Percentiles rank a stretch among this genome's conserved stretches.
phyloP scores from a whole-genome alignment of 352 stramenopile genomes.

The Phytophthora capsici region DNA sequence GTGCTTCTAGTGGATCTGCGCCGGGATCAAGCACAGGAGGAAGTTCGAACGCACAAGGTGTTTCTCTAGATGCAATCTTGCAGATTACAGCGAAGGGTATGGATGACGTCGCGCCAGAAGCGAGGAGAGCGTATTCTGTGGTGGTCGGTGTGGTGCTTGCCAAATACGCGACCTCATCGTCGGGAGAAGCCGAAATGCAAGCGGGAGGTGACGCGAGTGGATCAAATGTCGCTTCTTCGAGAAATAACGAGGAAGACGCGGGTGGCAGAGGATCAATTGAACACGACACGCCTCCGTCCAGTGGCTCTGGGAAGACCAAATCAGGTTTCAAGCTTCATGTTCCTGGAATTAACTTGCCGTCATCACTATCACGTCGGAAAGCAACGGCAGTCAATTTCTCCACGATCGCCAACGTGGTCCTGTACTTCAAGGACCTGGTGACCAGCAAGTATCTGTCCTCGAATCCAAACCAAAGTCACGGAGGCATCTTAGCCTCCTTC shows the following conservation, averaged over 20 bases:
- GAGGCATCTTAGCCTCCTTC: slow-evolving; percentile 74
- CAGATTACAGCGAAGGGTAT: slow-evolving; percentile 77
- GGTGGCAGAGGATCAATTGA: slow-evolving; percentile 34
- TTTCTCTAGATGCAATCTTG: slow-evolving; percentile 77
- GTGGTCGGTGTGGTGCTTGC: slow-evolving; percentile 81
- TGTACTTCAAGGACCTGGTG: slow-evolving; percentile 84
- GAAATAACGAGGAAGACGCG: slow-evolving; percentile 40
- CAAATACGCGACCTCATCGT: slow-evolving; percentile 66
- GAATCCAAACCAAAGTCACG: slow-evolving; percentile 60
- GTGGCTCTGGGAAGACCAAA: slow-evolving; percentile 53
- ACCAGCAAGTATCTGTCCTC: slow-evolving; percentile 63
- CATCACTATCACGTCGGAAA: slow-evolving; percentile 65
- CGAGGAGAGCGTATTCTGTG: slow-evolving; percentile 62
- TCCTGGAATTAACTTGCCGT: slow-evolving; percentile 59
- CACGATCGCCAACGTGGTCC: slow-evolving; percentile 73
- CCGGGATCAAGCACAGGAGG: slow-evolving; percentile 20
- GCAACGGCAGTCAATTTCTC: slow-evolving; percentile 68
- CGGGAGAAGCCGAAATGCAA: slow-evolving; percentile 55
- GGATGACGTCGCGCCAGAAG: slow-evolving; percentile 73
- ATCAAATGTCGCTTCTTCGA: slow-evolving; percentile 9
- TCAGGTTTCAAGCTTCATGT: slow-evolving; percentile 81
- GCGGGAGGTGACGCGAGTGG: slow-evolving; percentile 17
- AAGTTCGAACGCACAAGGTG: slow-evolving; percentile 27
- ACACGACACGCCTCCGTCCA: slow-evolving; percentile 27
- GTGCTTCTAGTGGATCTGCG: slow-evolving; percentile 19